phyloP scores from a whole-genome alignment of 768 basidiomycete genomes.

The Boletus vinaceobasis region DNA sequence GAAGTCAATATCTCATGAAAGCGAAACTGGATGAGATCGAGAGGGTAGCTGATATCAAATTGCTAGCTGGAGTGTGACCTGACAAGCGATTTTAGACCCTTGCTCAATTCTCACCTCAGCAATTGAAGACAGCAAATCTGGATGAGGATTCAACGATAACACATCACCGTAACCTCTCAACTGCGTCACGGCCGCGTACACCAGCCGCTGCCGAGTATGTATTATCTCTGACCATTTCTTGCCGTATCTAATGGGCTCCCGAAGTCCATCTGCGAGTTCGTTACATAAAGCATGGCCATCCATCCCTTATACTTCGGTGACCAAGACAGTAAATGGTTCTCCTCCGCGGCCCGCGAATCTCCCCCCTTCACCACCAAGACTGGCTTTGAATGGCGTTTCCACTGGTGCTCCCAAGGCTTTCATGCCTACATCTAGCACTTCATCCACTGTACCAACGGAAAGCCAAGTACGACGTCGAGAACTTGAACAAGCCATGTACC shows the following conservation, averaged over 20 bases:
- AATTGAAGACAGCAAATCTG: slow-evolving; percentile 20
- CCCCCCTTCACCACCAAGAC: slow-evolving; percentile 55
- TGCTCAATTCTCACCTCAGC: slow-evolving; percentile 63
- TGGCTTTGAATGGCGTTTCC: slow-evolving; percentile 68
- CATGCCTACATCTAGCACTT: slow-evolving; percentile 20
- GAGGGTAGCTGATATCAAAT: slow-evolving; percentile 40
- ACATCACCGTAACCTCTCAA: slow-evolving; percentile 18
- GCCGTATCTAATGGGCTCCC: slow-evolving; percentile 6
- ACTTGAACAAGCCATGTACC: slow-evolving; percentile 49
- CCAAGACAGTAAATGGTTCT: slow-evolving; percentile 16
- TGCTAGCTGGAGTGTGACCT: slow-evolving; percentile 1
- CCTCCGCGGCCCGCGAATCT: slow-evolving; percentile 18
- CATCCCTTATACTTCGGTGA: slow-evolving; percentile 40
- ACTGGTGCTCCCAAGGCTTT: slow-evolving; percentile 55
- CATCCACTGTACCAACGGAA: slow-evolving; percentile 38
- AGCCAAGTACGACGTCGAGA: slow-evolving; percentile 50
- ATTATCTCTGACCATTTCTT: slow-evolving; percentile 3
- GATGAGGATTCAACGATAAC: slow-evolving; percentile 22
- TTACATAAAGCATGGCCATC: slow-evolving; percentile 40
- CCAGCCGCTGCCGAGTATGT: slow-evolving; percentile 21
- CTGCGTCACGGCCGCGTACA: slow-evolving; percentile 10
- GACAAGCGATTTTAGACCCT: slow-evolving; percentile 43
- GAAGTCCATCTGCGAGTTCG: slow-evolving; percentile 9
- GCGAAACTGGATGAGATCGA: slow-evolving; percentile 80
- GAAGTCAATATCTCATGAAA: slow-evolving; percentile 72